These are phyloP conservation scores for Vitis riparia DNA, from an alignment of 164 flowering plant species.

Conservation along the genomic window DNA sequence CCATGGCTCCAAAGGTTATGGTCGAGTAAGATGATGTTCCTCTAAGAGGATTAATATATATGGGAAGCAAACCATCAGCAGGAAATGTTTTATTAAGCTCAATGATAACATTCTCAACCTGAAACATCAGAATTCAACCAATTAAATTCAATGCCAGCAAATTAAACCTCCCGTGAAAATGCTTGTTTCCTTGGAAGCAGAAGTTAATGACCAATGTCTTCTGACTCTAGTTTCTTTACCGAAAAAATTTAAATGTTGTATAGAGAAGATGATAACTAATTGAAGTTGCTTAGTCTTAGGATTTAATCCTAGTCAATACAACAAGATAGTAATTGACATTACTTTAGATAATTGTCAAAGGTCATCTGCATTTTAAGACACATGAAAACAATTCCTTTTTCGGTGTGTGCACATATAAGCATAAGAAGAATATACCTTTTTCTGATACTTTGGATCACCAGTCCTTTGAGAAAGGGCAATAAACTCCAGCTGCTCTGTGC, in stretches of 20 bases:
- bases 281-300: too few relatives aligned
- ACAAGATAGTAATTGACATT: not conserved
- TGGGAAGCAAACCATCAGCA: conserved; percentile 92
- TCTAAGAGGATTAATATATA: conserved; percentile 69
- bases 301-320: too few relatives aligned
- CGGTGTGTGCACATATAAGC: not conserved
- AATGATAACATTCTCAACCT: conserved; percentile 83
- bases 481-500: conserved; percentile 96
- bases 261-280: too few relatives aligned
- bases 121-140: conserved; percentile 19
- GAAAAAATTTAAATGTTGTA: too few relatives aligned
- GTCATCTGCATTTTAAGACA: not conserved
- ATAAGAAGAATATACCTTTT: conserved; percentile 53
- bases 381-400: not conserved
- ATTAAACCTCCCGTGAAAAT: not conserved
- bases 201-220: not conserved
- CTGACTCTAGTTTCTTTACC: too few relatives aligned
- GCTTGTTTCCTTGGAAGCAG: not conserved
- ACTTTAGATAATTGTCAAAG: not conserved
- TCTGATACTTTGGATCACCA: conserved; percentile 88
- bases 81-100: conserved; percentile 74
- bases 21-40: conserved; percentile 66
- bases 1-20: conserved; percentile 99
- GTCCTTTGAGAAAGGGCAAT: conserved; percentile 97
- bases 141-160: not conserved